Evolutionary conservation across 1,139 yeast species (phyloP).

Genomic region (Saccharomyces pastorianus): DNA sequence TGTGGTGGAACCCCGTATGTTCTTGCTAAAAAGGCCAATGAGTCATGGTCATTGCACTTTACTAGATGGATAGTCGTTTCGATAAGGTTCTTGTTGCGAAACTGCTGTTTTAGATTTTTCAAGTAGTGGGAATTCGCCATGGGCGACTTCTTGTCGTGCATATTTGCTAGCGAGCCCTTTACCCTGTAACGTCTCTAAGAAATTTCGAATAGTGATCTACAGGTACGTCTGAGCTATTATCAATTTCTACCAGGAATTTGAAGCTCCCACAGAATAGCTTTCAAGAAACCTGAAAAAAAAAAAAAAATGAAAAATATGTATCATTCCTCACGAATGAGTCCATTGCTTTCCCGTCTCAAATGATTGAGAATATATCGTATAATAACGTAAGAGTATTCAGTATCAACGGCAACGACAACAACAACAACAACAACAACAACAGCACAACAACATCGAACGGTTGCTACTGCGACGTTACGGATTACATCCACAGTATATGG

Average conservation of each 20-base stretch:
- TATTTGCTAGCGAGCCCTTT: neutral
- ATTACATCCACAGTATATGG: neutral
- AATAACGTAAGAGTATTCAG: neutral
- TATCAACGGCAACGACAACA: neutral
- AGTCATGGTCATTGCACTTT: conserved; percentile 32
- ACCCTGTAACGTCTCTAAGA: neutral
- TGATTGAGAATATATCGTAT: neutral
- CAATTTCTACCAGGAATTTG: neutral
- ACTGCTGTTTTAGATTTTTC: conserved; percentile 25
- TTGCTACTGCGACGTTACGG: neutral
- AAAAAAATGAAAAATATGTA: neutral
- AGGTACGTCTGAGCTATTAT: neutral
- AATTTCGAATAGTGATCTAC: neutral
- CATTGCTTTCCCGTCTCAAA: neutral
- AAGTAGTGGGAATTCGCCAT: conserved; percentile 17
- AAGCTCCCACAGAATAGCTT: neutral
- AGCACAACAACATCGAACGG: neutral
- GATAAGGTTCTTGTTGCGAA: conserved; percentile 23
- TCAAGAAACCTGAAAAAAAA: neutral
- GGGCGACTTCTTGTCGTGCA: conserved; percentile 15
- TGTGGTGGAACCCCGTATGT: conserved; percentile 83
- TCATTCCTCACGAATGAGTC: neutral
- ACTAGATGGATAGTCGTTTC: conserved; percentile 24
- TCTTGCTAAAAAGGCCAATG: conserved; percentile 68
- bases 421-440: neutral